These are phyloP conservation scores for Penicillium coffeae DNA, from an alignment of 495 filamentous ascomycete genomes.

Conservation along the genomic window DNA sequence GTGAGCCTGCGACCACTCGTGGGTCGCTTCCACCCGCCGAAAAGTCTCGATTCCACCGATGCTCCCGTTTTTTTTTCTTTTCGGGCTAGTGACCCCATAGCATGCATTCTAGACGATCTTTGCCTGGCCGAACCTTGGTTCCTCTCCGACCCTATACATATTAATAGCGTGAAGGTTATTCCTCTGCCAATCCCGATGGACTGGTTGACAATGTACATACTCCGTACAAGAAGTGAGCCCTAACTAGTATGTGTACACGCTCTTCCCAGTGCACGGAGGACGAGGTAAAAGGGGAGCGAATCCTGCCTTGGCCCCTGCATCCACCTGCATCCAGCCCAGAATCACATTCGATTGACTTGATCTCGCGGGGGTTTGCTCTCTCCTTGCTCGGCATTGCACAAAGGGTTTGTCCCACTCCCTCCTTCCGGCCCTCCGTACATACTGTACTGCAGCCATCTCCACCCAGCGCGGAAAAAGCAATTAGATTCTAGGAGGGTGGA, in stretches of 20 bases:
- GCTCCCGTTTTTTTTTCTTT: neutral
- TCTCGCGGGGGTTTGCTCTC: slow-evolving; percentile 6
- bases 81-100: neutral
- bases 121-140: neutral
- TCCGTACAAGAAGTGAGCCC: neutral
- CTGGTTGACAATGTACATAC: neutral
- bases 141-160: neutral
- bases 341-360: slow-evolving; percentile 3
- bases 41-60: neutral
- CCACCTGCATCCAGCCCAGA: slow-evolving; percentile 7
- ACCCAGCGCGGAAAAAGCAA: no score
- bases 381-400: slow-evolving; percentile 8
- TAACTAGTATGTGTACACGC: no score
- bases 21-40: slow-evolving; percentile 1
- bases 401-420: slow-evolving; percentile 5
- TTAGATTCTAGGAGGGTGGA: no score
- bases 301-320: slow-evolving; percentile 6
- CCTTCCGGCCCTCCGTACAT: neutral
- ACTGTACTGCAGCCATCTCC: no score
- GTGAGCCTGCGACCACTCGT: neutral
- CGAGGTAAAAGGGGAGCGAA: neutral
- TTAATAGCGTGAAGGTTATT: neutral
- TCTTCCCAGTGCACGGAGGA: no score
- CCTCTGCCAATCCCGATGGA: neutral
- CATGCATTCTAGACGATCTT: neutral